A percentile compares a stretch with the other conserved stretches of the same genome.
Evolutionary conservation across 495 filamentous ascomycete genomes (phyloP).

Genomic region (Aspergillus incahuasiensis): DNA sequence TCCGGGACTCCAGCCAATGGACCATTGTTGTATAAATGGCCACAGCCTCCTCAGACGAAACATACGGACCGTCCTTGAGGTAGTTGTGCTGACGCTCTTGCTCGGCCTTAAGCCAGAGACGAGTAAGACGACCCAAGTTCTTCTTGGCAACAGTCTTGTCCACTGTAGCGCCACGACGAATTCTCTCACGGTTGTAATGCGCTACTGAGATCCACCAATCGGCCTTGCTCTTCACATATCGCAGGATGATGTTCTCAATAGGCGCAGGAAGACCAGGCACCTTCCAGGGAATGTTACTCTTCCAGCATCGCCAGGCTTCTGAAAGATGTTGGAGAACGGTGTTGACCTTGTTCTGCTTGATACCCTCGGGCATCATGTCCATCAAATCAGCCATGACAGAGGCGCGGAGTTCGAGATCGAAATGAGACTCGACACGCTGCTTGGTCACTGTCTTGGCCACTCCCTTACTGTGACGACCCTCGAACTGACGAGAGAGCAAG

Average conservation of each 20-base stretch:
- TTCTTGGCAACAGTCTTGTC: slow-evolving; percentile 99
- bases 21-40: slow-evolving; percentile 99
- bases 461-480: slow-evolving; percentile 97
- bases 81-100: slow-evolving; percentile 99
- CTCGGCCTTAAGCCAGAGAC: slow-evolving; percentile 97
- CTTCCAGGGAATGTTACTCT: slow-evolving; percentile 99
- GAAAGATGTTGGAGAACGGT: slow-evolving; percentile 95
- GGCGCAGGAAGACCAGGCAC: slow-evolving; percentile 93
- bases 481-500: slow-evolving; percentile 92
- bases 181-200: slow-evolving; percentile 97
- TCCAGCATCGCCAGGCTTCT: slow-evolving; percentile 99
- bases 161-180: slow-evolving; percentile 90
- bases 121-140: slow-evolving; percentile 91
- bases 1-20: slow-evolving; percentile 97
- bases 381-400: slow-evolving; percentile 99
- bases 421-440: slow-evolving; percentile 98
- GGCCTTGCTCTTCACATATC: slow-evolving; percentile 98
- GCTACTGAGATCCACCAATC: slow-evolving; percentile 99
- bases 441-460: slow-evolving; percentile 99
- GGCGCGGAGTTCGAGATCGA: slow-evolving; percentile 94
- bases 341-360: slow-evolving; percentile 99
- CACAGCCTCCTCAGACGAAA: slow-evolving; percentile 96
- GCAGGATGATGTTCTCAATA: slow-evolving; percentile 96
- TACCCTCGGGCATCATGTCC: slow-evolving; percentile 99
- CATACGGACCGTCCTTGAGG: slow-evolving; percentile 98